phyloP scores from a whole-genome alignment of 2,329 filamentous ascomycete species.

The Stemphylium vesicarium region DNA sequence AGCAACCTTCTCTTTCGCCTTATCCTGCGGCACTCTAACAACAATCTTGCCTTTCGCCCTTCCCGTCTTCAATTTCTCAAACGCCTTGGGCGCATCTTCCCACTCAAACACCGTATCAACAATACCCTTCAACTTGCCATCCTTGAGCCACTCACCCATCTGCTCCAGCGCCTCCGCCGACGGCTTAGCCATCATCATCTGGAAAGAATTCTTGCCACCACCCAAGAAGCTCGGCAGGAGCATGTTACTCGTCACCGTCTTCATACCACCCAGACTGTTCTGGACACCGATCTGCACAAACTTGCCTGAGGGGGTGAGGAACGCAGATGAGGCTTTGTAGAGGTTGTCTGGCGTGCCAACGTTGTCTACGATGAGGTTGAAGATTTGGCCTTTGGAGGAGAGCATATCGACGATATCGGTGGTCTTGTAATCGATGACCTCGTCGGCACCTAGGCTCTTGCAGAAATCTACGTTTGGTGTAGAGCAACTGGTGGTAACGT shows the following conservation, averaged over 20 bases:
- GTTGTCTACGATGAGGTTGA: constrained; percentile 64
- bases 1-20: constrained; percentile 21
- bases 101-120: constrained; percentile 64
- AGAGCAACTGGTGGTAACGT: constrained; percentile 67
- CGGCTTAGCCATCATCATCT: constrained; percentile 48
- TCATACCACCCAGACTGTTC: constrained; percentile 28
- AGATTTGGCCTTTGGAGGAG: constrained; percentile 57
- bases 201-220: constrained; percentile 57
- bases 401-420: constrained; percentile 57
- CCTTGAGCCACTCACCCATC: constrained; percentile 62
- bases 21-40: constrained; percentile 40
- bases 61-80: constrained; percentile 63
- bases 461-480: constrained; percentile 63
- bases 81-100: constrained; percentile 64
- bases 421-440: constrained; percentile 66
- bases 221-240: constrained; percentile 57
- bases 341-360: constrained; percentile 59
- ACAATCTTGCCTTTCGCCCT: constrained; percentile 67
- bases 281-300: constrained; percentile 51
- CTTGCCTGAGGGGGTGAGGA: constrained; percentile 56
- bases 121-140: constrained; percentile 64
- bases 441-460: constrained; percentile 66
- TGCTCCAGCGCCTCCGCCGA: constrained; percentile 55
- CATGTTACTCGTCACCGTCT: constrained; percentile 46
- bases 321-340: constrained; percentile 61